Evolutionary conservation across 768 basidiomycete species (phyloP), one percentile per base, ranked within the genome.

Genomic region (Trametes maxima): DNA sequence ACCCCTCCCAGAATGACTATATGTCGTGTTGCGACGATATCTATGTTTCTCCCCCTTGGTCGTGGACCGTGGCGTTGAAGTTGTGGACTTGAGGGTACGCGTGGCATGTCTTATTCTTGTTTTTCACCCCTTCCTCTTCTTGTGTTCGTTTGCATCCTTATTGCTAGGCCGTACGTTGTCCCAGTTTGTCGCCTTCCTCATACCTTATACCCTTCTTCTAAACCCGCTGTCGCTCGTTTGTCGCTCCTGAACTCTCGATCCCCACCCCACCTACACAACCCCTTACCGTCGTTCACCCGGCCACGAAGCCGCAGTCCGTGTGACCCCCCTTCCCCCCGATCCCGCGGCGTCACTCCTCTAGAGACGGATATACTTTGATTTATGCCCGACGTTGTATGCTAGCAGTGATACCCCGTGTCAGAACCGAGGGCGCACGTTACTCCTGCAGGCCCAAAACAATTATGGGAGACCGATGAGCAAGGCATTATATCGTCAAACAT

Each of bases 141-240:
- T 28, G n/a, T 52, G 24, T 44, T 46, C 36, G 35, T 21, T 52
- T 49, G 59, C 64, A 65, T 59, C 55, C 44, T 64, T 54, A 57
- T 60, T 64, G 63, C 63, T 65, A 51, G 53, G 63, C 39, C 33
- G 46, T 44, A 44, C 54, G 57, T 58, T 63, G 43, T 62, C 54
- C 47, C 57, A 53, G 25, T 56, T 54, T 60, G 62, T 40, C 46
- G 36, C 19, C 45, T 36, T 37, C 54, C 19, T 16, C 40, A 50
- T 65, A 65, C 55, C 35, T 63, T 65, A 68, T 68, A 68, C 67
- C 67, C 64, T 62, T 65, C 54, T 61, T 59, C 46, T 58, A 65
- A 63, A 40, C 46, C 52, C 67, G 67, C 60, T 65, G 64, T 64
- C 67, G 62, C 65, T 68, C 67, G 37, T 68, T 68, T 61, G 19